A percentile compares a stretch with the other conserved stretches of the same genome.
These are phyloP conservation scores for Cymbopogon flexuosus DNA, from an alignment of 202 grass and related monocot genomes.

Conservation along the genomic window DNA sequence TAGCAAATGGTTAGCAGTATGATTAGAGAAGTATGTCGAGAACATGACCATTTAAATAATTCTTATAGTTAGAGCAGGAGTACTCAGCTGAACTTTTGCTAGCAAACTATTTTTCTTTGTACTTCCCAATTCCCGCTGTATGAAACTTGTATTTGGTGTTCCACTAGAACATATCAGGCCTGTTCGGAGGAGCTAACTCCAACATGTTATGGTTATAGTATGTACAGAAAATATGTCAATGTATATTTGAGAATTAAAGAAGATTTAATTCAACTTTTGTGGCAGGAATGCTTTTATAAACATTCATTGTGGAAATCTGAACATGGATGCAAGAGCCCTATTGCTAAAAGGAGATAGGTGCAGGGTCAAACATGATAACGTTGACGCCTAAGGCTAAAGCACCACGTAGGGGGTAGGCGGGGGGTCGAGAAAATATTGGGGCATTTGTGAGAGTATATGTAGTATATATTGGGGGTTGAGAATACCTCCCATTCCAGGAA, in stretches of 20 bases:
- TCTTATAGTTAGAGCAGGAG: not conserved
- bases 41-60: not conserved
- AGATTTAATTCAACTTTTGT: not conserved
- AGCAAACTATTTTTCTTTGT: not conserved
- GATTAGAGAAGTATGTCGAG: not conserved
- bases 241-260: not conserved
- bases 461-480: not conserved
- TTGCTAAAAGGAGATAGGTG: not conserved
- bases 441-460: not conserved
- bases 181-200: not conserved
- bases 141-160: not conserved
- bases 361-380: not conserved
- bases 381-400: not conserved
- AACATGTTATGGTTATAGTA: conserved; percentile 1
- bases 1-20: not conserved
- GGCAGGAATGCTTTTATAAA: not conserved
- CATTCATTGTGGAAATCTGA: not conserved
- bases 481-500: conserved; percentile 91
- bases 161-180: not conserved
- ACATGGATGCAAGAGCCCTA: not conserved
- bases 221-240: not conserved
- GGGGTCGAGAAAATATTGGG: not conserved
- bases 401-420: not conserved
- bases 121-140: not conserved
- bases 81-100: not conserved